These are phyloP conservation scores for Neophaeococcomyces aloes DNA, from an alignment of 2,329 filamentous ascomycete genomes.

Conservation along the genomic window DNA sequence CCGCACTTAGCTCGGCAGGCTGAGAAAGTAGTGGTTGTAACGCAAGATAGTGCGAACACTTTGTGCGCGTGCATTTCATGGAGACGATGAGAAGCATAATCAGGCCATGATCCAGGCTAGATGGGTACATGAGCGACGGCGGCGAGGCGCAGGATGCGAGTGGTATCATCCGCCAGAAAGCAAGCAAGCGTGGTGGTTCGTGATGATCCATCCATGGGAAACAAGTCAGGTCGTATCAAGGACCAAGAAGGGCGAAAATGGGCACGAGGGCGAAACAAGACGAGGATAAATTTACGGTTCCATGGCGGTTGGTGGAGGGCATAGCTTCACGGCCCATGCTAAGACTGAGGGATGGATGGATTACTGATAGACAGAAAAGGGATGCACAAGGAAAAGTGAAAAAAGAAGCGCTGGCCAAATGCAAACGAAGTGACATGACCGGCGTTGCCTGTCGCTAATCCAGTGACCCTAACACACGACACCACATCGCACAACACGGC, in stretches of 20 bases:
- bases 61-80: conserved; percentile 5
- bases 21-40: conserved; percentile 2
- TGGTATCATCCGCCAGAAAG: conserved; percentile 8
- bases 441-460: conserved; percentile 5
- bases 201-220: conserved; percentile 2
- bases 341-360: conserved; percentile 3
- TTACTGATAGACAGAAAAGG: neutral
- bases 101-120: conserved; percentile 8
- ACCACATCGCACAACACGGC: conserved; percentile 1
- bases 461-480: neutral
- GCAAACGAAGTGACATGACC: conserved; percentile 7
- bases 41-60: conserved; percentile 6
- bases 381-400: neutral
- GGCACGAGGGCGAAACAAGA: conserved; percentile 1
- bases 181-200: conserved; percentile 9
- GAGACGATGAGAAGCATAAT: conserved; percentile 8
- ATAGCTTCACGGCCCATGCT: conserved; percentile 1
- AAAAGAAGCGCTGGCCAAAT: conserved; percentile 7
- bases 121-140: conserved; percentile 4
- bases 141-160: conserved; percentile 9
- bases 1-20: conserved; percentile 14
- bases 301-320: neutral
- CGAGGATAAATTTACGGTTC: conserved; percentile 3
- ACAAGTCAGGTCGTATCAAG: conserved; percentile 7
- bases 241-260: neutral